These are phyloP conservation scores for Fusarium sp. DNA, from an alignment of 2,329 filamentous ascomycete genomes.

Conservation along the genomic window DNA sequence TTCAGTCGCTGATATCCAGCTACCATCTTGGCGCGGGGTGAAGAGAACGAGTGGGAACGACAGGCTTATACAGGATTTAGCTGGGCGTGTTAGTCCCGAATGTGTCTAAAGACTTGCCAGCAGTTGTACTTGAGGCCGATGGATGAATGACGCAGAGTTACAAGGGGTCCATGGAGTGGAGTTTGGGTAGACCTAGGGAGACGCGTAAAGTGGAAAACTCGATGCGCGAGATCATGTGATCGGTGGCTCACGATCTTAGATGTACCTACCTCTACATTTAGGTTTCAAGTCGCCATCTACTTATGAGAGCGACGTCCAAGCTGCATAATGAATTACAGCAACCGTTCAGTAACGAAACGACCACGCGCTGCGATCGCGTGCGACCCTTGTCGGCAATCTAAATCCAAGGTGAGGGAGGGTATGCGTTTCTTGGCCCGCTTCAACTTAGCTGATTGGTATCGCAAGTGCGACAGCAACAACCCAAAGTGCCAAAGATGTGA, in stretches of 20 bases:
- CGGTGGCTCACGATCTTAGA: background rate
- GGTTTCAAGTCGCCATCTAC: too few species aligned
- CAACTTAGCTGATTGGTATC: too few species aligned
- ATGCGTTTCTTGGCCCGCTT: too few species aligned
- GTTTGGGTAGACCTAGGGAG: background rate
- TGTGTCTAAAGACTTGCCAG: background rate
- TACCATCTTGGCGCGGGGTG: slow-evolving; percentile 69
- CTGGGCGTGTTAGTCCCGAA: background rate
- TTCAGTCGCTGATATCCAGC: slow-evolving; percentile 86
- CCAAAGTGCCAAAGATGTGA: too few species aligned
- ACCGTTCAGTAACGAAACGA: too few species aligned
- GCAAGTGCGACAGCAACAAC: too few species aligned
- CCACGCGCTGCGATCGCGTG: too few species aligned
- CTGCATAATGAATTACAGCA: background rate
- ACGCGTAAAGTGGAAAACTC: slow-evolving; percentile 32
- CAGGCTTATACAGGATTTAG: background rate
- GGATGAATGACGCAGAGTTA: slow-evolving; percentile 32
- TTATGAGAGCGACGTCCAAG: background rate
- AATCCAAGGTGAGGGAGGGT: too few species aligned
- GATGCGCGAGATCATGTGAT: slow-evolving; percentile 35
- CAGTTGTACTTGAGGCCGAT: background rate
- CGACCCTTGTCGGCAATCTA: too few species aligned
- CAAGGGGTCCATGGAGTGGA: slow-evolving; percentile 8
- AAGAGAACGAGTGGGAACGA: background rate
- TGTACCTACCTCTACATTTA: too few species aligned